Evolutionary conservation across 2,329 filamentous ascomycete species (phyloP).

Genomic region (Pseudogymnoascus sp.): DNA sequence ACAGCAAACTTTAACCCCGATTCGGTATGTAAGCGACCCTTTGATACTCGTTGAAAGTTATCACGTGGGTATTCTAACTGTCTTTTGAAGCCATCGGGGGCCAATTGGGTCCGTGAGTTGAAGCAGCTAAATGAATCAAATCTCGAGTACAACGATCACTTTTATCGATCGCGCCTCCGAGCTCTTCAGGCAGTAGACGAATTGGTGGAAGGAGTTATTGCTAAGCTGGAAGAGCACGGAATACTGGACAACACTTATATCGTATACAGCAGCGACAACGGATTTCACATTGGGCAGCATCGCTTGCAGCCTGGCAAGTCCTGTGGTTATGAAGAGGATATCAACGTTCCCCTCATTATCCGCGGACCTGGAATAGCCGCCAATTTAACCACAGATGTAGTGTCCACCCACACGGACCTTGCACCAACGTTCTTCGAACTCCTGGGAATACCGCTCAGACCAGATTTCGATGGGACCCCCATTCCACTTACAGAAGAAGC

Average conservation of each 20-base stretch:
- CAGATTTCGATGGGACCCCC: constrained; percentile 40
- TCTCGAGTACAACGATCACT: constrained; percentile 43
- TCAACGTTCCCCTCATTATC: constrained; percentile 47
- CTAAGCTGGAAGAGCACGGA: constrained; percentile 33
- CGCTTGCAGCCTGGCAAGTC: constrained; percentile 43
- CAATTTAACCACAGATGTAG: constrained; percentile 33
- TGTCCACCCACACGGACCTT: constrained; percentile 48
- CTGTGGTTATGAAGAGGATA: constrained; percentile 44
- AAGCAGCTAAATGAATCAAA: constrained; percentile 34
- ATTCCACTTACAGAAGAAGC: constrained; percentile 31
- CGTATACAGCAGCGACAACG: constrained; percentile 51
- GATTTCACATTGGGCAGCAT: constrained; percentile 46
- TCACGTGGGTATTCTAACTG: background rate
- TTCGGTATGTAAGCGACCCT: constrained; percentile 31
- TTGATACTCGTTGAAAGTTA: background rate
- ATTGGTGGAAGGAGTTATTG: constrained; percentile 41
- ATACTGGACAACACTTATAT: constrained; percentile 45
- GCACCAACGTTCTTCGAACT: constrained; percentile 42
- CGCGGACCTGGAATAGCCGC: constrained; percentile 48
- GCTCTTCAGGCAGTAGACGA: constrained; percentile 49
- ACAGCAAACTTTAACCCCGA: constrained; percentile 61
- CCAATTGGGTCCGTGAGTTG: constrained; percentile 41
- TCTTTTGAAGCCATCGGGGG: constrained; percentile 33
- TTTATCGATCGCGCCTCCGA: constrained; percentile 44
- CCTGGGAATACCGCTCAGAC: constrained; percentile 29